A percentile compares a stretch with the other conserved stretches of the same genome.
phyloP scores from a whole-genome alignment of 2,329 filamentous ascomycete genomes.

The Stagonosporopsis rhizophila region DNA sequence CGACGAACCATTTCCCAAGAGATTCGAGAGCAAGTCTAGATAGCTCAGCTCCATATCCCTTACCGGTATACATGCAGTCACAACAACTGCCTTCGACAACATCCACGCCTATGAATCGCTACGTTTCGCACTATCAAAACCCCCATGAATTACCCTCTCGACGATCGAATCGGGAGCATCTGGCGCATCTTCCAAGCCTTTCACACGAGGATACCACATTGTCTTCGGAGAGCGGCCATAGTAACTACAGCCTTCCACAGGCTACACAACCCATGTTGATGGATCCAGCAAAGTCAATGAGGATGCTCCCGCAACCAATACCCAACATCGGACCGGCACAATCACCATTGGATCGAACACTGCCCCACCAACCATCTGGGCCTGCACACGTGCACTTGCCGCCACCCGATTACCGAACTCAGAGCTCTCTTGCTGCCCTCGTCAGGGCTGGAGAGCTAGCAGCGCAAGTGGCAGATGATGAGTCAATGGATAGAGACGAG shows the following conservation, averaged over 20 bases:
- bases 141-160: conserved; percentile 42
- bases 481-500: conserved; percentile 19
- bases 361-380: conserved; percentile 19
- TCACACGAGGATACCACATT: conserved; percentile 50
- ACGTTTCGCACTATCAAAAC: conserved; percentile 30
- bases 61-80: conserved; percentile 25
- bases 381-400: conserved; percentile 29
- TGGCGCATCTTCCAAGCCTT: conserved; percentile 41
- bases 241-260: conserved; percentile 25
- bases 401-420: conserved; percentile 39
- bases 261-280: conserved; percentile 27
- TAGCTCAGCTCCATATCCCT: conserved; percentile 24
- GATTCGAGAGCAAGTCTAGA: conserved; percentile 34
- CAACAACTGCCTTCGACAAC: conserved; percentile 15
- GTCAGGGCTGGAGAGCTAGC: conserved; percentile 48
- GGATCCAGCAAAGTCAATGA: conserved; percentile 44
- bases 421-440: conserved; percentile 47
- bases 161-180: conserved; percentile 38
- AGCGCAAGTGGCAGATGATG: conserved; percentile 43
- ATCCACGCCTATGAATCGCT: conserved; percentile 6
- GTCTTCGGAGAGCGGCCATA: conserved; percentile 49
- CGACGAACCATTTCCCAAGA: conserved; percentile 26
- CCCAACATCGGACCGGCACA: conserved; percentile 37
- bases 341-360: conserved; percentile 42
- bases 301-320: conserved; percentile 49